Evolutionary conservation across 1,139 yeast species (phyloP), one percentile per base, ranked within the genome.

Genomic region (Protomyces lactucae-debilis): DNA sequence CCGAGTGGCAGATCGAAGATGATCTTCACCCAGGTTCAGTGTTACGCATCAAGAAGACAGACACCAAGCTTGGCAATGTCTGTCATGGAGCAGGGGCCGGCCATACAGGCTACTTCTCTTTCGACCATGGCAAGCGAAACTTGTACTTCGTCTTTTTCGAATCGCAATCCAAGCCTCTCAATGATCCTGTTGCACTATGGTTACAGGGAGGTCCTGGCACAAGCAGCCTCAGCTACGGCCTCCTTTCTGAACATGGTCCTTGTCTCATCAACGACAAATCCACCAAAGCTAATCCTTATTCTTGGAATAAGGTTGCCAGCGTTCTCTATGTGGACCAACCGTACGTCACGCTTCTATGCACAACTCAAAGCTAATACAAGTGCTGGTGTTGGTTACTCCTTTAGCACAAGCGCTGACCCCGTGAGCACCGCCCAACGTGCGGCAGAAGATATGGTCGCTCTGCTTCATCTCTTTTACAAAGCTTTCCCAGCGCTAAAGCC

Each of bases 181-280:
- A 81, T 67, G 97, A 90, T 74, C 97, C 97, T 6, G 80, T 90
- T 59, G 82, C 91, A 64, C 79, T 91, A 71, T 91, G 97, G 96
- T 80, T 93, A 40, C 93, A 93, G 43, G 71, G 71, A 14, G 96
- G 96, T 0, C 96, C 96, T 0, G 99, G 99, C 3, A 28, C 32
- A 28, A 0, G 93, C 99, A 74, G 90, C 97, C 2, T 89, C 97
- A 0, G 85, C 92, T 93, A 98, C 92, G 75, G 99, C 99, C 3
- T 97, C 0, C 74, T 93, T 68, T 84, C 92, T 83, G 99, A 93
- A 74, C 77, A 85, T 1, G 99, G 99, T 0, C 97, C 98, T 0
- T 82, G 96, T 1, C 82, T 87, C 21, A 85, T 91, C 69, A 82
- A 90, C 25, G 76, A 78, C 67, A 69, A 74, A 0, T 74, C 81